phyloP scores from a whole-genome alignment of 2,329 filamentous ascomycete genomes.

The Xylaria sp. region DNA sequence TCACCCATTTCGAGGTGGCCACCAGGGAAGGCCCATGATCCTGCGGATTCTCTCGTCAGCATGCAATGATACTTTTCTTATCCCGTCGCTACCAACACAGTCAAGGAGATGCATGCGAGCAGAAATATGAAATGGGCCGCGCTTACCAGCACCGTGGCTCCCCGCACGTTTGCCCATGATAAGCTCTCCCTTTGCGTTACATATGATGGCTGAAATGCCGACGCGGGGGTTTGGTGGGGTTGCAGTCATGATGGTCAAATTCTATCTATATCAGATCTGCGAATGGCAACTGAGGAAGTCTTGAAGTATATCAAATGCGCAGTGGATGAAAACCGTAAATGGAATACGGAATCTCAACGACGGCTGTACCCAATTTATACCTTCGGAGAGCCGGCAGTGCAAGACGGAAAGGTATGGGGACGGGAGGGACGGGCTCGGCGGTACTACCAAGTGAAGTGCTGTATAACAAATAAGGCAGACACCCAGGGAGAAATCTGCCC shows the following conservation, averaged over 20 bases:
- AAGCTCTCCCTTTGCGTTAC: constrained; percentile 55
- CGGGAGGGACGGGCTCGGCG: neutral
- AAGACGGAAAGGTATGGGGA: neutral
- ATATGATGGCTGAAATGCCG: constrained; percentile 61
- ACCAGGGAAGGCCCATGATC: constrained; percentile 74
- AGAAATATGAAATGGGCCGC: neutral
- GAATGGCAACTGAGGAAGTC: neutral
- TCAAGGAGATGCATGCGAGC: neutral
- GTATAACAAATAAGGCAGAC: constrained; percentile 2
- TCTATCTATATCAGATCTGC: neutral
- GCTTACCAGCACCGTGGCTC: constrained; percentile 60
- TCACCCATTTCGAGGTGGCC: constrained; percentile 80
- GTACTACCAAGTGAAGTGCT: too few species aligned
- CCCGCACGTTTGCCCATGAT: constrained; percentile 60
- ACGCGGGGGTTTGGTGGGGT: constrained; percentile 53
- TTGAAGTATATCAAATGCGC: neutral
- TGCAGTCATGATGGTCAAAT: constrained; percentile 37
- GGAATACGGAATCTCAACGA: neutral
- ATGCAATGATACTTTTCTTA: neutral
- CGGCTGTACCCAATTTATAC: neutral
- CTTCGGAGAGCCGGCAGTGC: constrained; percentile 15
- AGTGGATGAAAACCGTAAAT: neutral
- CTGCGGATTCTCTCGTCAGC: constrained; percentile 48
- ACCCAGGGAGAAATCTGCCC: neutral
- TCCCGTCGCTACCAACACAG: neutral